A percentile compares a stretch with the other conserved stretches of the same genome.
phyloP scores from a whole-genome alignment of 306 rosid species.

The Arachis hypogaea region DNA sequence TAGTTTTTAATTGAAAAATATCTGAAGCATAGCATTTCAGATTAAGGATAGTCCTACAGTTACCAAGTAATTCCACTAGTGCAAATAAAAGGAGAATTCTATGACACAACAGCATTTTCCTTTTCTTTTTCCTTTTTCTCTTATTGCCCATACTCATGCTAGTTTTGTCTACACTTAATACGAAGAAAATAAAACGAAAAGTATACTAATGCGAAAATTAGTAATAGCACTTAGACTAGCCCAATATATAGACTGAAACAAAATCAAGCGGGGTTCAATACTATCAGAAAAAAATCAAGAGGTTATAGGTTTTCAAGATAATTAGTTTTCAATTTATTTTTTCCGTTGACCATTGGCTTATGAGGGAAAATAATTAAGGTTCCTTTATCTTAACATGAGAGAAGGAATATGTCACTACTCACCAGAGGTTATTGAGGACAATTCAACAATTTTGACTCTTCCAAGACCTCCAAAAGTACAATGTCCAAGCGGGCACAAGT shows the following conservation, averaged over 20 bases:
- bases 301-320: not conserved
- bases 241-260: constrained; percentile 9
- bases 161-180: not conserved
- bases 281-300: not conserved
- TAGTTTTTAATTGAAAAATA: too few species aligned
- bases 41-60: too few species aligned
- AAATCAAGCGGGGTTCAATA: not conserved
- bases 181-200: not conserved
- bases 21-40: too few species aligned
- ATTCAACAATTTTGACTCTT: too few species aligned
- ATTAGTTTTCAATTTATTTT: not conserved
- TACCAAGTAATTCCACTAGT: too few species aligned
- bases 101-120: not conserved
- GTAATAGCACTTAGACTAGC: constrained; percentile 5
- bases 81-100: not conserved
- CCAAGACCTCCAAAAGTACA: too few species aligned
- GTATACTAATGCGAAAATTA: not conserved
- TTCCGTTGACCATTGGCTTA: too few species aligned
- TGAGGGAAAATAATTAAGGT: too few species aligned
- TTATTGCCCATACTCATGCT: not conserved
- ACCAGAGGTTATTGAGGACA: too few species aligned
- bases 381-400: too few species aligned
- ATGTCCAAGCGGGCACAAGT: too few species aligned
- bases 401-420: too few species aligned
- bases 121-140: not conserved